Conservation (phyloP, 1,284 basidiomycete species). For the Leccinum pseudoinsigne region DNA sequence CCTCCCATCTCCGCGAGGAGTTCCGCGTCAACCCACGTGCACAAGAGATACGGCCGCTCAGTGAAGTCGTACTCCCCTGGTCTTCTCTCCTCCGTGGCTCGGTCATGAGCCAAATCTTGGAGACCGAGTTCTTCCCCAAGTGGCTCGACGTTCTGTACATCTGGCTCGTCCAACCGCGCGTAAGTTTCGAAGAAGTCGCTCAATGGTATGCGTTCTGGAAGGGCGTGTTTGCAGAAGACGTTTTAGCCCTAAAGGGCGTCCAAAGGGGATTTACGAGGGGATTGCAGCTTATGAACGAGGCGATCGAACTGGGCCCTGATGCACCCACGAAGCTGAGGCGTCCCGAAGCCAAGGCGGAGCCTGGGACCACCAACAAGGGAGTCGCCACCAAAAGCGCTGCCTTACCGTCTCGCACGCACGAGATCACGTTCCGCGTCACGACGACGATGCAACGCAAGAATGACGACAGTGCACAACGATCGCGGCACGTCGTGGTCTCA, state of each 20-base stretch:
- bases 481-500: too few species aligned
- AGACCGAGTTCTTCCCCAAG: constrained; percentile 93
- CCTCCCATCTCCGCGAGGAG: constrained; percentile 75
- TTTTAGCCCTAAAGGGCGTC: constrained; percentile 65
- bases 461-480: too few species aligned
- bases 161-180: constrained; percentile 86
- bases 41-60: constrained; percentile 84
- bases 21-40: constrained; percentile 87
- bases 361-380: constrained; percentile 21
- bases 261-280: constrained; percentile 82
- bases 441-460: too few species aligned
- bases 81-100: constrained; percentile 67
- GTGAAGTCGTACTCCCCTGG: constrained; percentile 78
- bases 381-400: constrained; percentile 18
- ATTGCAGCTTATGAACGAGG: constrained; percentile 90
- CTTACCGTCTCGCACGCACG: constrained; percentile 54
- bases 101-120: constrained; percentile 79
- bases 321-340: constrained; percentile 65
- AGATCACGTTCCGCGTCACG: constrained; percentile 77
- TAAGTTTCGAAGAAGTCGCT: constrained; percentile 88
- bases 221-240: constrained; percentile 66
- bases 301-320: constrained; percentile 80
- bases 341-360: constrained; percentile 57
- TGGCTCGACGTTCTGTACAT: constrained; percentile 92
- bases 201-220: constrained; percentile 95